phyloP scores from a whole-genome alignment of 805 yeast genomes.

The Ogataea ganodermae region DNA sequence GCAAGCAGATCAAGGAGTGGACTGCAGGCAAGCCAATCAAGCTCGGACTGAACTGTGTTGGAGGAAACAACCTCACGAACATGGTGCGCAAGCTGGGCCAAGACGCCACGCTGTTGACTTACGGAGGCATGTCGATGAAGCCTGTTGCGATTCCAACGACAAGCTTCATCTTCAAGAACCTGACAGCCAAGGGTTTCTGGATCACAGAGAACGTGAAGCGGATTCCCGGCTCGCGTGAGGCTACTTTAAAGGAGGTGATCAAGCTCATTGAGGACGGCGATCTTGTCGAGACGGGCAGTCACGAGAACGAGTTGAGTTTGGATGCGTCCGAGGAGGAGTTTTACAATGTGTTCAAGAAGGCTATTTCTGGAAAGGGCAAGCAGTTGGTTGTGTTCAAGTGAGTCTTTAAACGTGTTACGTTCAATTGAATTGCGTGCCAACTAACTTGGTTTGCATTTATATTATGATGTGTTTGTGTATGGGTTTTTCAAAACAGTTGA shows the following conservation, averaged over 20 bases:
- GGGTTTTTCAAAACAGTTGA: too few species aligned
- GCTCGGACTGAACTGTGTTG: slow-evolving; percentile 89
- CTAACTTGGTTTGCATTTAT: too few species aligned
- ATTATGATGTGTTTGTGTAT: too few species aligned
- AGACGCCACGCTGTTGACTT: slow-evolving; percentile 81
- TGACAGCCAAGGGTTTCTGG: slow-evolving; percentile 92
- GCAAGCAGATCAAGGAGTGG: slow-evolving; percentile 57
- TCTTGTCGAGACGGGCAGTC: slow-evolving; percentile 48
- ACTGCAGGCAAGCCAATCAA: slow-evolving; percentile 56
- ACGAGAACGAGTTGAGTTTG: slow-evolving; percentile 39
- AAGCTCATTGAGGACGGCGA: slow-evolving; percentile 60
- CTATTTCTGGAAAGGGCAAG: slow-evolving; percentile 48
- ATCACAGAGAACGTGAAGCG: slow-evolving; percentile 65
- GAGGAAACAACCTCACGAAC: slow-evolving; percentile 82
- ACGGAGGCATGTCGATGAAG: slow-evolving; percentile 97
- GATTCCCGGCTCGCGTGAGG: slow-evolving; percentile 60
- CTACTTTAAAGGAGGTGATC: slow-evolving; percentile 56
- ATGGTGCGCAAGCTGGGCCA: slow-evolving; percentile 78
- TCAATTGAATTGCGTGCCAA: too few species aligned
- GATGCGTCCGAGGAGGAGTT: slow-evolving; percentile 43
- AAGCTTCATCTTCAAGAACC: slow-evolving; percentile 83
- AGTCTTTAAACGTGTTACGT: too few species aligned
- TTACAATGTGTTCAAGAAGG: slow-evolving; percentile 43
- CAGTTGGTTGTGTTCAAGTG: slow-evolving; percentile 38
- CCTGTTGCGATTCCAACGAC: slow-evolving; percentile 93